Percentiles rank a stretch among this genome's conserved stretches.
These are phyloP conservation scores for Darksidea phi DNA, from an alignment of 495 filamentous ascomycete genomes.

Conservation along the genomic window DNA sequence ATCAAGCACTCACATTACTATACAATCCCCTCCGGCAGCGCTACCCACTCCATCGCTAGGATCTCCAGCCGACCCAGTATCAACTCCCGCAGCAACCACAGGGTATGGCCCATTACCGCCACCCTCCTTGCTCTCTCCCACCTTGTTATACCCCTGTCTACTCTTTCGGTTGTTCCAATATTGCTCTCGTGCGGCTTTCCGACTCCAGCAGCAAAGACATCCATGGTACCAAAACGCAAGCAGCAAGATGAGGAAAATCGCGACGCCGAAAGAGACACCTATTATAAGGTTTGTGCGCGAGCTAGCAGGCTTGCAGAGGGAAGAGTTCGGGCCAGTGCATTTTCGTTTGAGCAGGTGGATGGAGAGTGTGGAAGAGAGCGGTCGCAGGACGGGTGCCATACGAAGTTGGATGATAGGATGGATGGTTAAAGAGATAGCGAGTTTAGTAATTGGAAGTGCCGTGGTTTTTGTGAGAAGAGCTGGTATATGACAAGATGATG, in stretches of 20 bases:
- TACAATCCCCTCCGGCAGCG: background rate
- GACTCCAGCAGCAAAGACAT: background rate
- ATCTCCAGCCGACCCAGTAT: background rate
- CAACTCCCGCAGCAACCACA: background rate
- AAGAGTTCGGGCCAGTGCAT: background rate
- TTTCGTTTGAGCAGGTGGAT: background rate
- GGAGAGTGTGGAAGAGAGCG: background rate
- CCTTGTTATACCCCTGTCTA: background rate
- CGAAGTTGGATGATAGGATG: background rate
- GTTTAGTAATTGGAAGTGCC: no score
- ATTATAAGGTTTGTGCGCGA: background rate
- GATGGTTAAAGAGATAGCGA: no score
- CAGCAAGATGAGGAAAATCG: background rate
- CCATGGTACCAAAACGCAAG: background rate
- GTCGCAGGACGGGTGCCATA: background rate
- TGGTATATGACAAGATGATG: no score
- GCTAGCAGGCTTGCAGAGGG: background rate
- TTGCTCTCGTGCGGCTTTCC: background rate
- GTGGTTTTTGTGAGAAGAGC: no score
- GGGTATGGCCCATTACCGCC: background rate
- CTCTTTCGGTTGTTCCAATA: background rate
- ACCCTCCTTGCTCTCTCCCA: background rate
- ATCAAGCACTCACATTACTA: background rate
- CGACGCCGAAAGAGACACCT: background rate
- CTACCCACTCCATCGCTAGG: background rate